Evolutionary conservation across 1,284 basidiomycete genomes (phyloP).

Genomic region (Rhodotorula mucilaginosa): DNA sequence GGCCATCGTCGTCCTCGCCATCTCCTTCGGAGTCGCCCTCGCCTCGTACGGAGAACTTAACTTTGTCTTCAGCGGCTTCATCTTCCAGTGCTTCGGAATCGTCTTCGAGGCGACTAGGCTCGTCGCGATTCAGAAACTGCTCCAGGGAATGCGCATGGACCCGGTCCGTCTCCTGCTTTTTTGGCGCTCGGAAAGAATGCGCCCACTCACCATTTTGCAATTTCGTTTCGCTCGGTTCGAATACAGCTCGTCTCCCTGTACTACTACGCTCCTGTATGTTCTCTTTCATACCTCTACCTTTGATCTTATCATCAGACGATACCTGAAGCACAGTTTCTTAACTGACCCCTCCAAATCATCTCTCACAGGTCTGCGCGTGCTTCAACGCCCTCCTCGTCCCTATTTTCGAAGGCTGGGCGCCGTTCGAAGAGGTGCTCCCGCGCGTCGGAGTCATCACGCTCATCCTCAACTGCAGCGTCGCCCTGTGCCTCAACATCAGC

Average conservation of each 20-base stretch:
- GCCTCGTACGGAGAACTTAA: conserved; percentile 42
- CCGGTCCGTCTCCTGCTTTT: conserved; percentile 27
- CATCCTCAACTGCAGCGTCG: conserved; percentile 52
- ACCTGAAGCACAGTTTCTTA: neutral
- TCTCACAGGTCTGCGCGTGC: conserved; percentile 48
- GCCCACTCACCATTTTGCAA: neutral
- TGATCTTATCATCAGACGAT: conserved; percentile 46
- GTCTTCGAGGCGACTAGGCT: conserved; percentile 43
- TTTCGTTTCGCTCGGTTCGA: neutral
- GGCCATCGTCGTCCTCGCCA: conserved; percentile 48
- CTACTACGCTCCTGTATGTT: conserved; percentile 47
- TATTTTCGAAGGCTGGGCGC: conserved; percentile 52
- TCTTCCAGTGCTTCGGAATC: conserved; percentile 43
- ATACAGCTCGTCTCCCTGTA: conserved; percentile 36
- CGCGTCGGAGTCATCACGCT: conserved; percentile 51
- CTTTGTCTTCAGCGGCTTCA: conserved; percentile 38
- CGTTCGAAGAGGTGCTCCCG: conserved; percentile 50
- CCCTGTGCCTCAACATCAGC: conserved; percentile 54
- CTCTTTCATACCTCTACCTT: conserved; percentile 49
- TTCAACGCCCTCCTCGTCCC: conserved; percentile 52
- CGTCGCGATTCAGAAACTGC: conserved; percentile 45
- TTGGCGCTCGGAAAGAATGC: neutral
- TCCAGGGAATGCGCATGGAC: conserved; percentile 45
- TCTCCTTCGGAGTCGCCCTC: conserved; percentile 49
- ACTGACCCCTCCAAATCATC: no score